These are phyloP conservation scores for Ogataea ramenticola DNA, from an alignment of 805 yeast genomes.

Conservation along the genomic window DNA sequence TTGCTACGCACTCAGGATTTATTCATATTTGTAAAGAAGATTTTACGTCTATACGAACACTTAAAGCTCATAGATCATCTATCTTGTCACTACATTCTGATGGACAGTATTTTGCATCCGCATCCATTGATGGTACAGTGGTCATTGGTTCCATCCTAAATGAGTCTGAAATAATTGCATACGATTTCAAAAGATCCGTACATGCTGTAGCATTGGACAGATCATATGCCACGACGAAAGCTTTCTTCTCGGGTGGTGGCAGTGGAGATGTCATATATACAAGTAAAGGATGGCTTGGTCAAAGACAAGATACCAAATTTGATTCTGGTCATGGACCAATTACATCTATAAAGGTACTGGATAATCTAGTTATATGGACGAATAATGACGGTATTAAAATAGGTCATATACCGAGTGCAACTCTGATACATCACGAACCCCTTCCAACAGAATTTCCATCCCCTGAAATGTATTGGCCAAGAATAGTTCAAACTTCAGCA, in stretches of 20 bases:
- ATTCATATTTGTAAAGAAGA: conserved; percentile 60
- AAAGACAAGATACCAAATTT: conserved; percentile 59
- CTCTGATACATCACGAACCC: conserved; percentile 42
- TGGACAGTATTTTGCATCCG: conserved; percentile 73
- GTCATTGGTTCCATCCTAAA: conserved; percentile 67
- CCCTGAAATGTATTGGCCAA: conserved; percentile 82
- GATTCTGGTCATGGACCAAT: conserved; percentile 64
- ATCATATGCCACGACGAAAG: conserved; percentile 50
- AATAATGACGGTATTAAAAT: conserved; percentile 73
- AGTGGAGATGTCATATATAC: conserved; percentile 75
- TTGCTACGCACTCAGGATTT: conserved; percentile 88
- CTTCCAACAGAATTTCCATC: conserved; percentile 51
- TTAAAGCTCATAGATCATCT: conserved; percentile 82
- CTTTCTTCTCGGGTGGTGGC: conserved; percentile 84
- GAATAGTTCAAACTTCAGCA: conserved; percentile 56
- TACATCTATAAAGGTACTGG: conserved; percentile 55
- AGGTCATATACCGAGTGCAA: conserved; percentile 47
- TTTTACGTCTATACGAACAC: conserved; percentile 56
- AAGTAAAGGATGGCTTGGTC: conserved; percentile 81
- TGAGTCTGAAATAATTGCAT: conserved; percentile 58
- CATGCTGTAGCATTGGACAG: conserved; percentile 80
- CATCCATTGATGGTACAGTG: conserved; percentile 90
- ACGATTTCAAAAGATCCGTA: conserved; percentile 81
- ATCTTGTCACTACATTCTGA: conserved; percentile 67
- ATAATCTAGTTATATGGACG: conserved; percentile 73